These are phyloP conservation scores for Acrodontium crateriforme DNA, from an alignment of 2,329 filamentous ascomycete species.

Conservation along the genomic window DNA sequence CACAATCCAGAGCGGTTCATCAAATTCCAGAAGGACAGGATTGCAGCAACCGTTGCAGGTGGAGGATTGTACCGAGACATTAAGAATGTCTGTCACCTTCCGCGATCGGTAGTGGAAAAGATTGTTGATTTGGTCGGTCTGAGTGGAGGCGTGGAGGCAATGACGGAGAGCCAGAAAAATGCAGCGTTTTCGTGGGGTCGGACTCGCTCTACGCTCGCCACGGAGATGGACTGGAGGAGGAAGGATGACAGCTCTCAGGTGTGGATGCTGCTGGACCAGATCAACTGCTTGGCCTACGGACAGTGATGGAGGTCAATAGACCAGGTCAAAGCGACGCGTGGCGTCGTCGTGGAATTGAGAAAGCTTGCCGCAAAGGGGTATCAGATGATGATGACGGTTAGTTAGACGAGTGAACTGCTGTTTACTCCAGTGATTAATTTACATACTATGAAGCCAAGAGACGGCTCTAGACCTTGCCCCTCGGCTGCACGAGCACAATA, in stretches of 20 bases:
- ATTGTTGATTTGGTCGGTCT: slow-evolving; percentile 17
- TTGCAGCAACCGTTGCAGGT: slow-evolving; percentile 6
- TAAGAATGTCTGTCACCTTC: slow-evolving; percentile 15
- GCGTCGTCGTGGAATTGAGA: too few species aligned
- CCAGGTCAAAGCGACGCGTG: too few species aligned
- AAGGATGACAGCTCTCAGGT: slow-evolving; percentile 24
- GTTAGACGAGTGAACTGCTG: too few species aligned
- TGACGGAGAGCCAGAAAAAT: slow-evolving; percentile 21
- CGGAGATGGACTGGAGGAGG: slow-evolving; percentile 21
- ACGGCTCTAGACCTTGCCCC: too few species aligned
- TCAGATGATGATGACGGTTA: too few species aligned
- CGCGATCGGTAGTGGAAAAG: slow-evolving; percentile 18
- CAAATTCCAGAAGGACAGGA: slow-evolving; percentile 14
- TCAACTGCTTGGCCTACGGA: slow-evolving; percentile 26
- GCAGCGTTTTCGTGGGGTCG: slow-evolving; percentile 22
- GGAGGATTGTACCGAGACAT: slow-evolving; percentile 13
- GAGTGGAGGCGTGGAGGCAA: slow-evolving; percentile 10
- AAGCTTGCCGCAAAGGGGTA: too few species aligned
- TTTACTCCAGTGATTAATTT: too few species aligned
- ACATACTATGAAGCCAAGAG: too few species aligned
- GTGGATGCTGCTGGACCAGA: slow-evolving; percentile 25
- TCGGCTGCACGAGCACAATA: too few species aligned
- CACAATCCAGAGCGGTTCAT: slow-evolving; percentile 11
- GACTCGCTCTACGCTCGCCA: slow-evolving; percentile 18
- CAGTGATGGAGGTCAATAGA: too few species aligned